phyloP scores from a whole-genome alignment of 2,329 filamentous ascomycete genomes.

The Scedosporium aurantiacum region DNA sequence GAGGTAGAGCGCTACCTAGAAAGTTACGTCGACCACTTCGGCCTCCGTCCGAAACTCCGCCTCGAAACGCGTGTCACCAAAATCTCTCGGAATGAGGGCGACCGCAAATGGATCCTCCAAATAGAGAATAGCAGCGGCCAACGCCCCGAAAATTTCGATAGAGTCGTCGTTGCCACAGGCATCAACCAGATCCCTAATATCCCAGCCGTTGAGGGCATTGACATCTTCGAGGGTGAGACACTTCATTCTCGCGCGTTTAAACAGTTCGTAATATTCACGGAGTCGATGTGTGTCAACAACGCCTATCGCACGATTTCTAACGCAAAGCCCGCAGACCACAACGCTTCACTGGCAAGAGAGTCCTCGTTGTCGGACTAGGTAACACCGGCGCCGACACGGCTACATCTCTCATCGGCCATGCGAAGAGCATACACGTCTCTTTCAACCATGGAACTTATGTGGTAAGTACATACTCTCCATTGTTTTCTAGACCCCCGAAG shows the following conservation, averaged over 20 bases:
- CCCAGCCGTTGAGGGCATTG: slow-evolving; percentile 23
- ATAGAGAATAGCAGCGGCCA: slow-evolving; percentile 9
- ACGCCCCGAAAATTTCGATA: slow-evolving; percentile 20
- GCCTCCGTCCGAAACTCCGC: slow-evolving; percentile 15
- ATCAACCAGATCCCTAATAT: slow-evolving; percentile 23
- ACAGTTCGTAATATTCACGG: slow-evolving; percentile 13
- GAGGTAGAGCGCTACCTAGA: slow-evolving; percentile 21
- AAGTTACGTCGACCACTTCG: slow-evolving; percentile 21
- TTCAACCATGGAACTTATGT: not conserved
- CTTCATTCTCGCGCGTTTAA: slow-evolving; percentile 28
- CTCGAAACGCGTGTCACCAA: slow-evolving; percentile 14
- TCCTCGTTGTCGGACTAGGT: slow-evolving; percentile 31
- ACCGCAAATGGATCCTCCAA: slow-evolving; percentile 17
- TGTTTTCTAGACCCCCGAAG: not conserved
- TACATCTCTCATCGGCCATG: slow-evolving; percentile 20
- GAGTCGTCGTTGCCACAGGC: slow-evolving; percentile 23
- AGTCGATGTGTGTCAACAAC: not conserved
- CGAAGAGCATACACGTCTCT: slow-evolving; percentile 28
- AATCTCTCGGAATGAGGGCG: slow-evolving; percentile 12
- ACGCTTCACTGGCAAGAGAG: slow-evolving; percentile 26
- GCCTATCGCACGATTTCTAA: not conserved
- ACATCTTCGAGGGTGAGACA: slow-evolving; percentile 24
- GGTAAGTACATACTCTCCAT: not conserved
- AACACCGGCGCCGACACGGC: slow-evolving; percentile 22
- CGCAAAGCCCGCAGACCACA: slow-evolving; percentile 12